Percentiles rank a stretch among this genome's conserved stretches.
These are phyloP conservation scores for Wallacemonas collosoma DNA, from an alignment of 208 protist species.

Conservation along the genomic window DNA sequence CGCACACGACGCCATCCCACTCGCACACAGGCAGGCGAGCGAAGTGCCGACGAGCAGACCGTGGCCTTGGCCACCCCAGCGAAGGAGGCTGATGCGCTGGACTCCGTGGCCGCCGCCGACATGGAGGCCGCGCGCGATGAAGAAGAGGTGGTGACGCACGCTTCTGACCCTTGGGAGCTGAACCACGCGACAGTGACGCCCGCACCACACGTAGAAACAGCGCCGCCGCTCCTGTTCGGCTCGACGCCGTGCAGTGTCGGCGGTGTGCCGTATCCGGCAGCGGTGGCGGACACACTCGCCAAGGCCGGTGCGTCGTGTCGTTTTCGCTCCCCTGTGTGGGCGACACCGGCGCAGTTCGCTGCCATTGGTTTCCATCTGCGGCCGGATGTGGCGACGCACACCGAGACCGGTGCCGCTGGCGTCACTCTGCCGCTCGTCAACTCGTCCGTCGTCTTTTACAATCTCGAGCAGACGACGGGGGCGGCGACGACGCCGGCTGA, in stretches of 20 bases:
- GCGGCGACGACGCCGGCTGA: neutral
- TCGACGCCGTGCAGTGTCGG: conserved; percentile 14
- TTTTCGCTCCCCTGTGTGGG: conserved; percentile 61
- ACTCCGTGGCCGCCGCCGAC: neutral
- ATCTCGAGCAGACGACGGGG: conserved; percentile 58
- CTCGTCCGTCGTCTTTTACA: conserved; percentile 35
- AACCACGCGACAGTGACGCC: too few relatives aligned
- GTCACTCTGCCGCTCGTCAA: conserved; percentile 20
- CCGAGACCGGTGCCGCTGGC: conserved; percentile 9
- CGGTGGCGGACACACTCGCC: conserved; percentile 24
- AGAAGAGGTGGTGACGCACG: neutral
- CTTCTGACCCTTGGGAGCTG: neutral
- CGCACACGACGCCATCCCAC: neutral
- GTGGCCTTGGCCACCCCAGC: neutral
- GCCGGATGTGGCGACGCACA: conserved; percentile 8
- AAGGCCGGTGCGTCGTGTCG: conserved; percentile 14
- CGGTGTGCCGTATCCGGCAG: conserved; percentile 27
- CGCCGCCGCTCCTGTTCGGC: neutral
- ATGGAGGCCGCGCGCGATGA: conserved; percentile 8
- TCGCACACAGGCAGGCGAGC: neutral
- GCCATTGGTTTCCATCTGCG: conserved; percentile 4
- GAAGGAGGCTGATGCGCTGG: neutral
- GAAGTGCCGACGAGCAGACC: too few relatives aligned
- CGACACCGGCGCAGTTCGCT: conserved; percentile 25
- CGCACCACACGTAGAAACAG: neutral